Evolutionary conservation across 345 rosid species (phyloP), one percentile per base, ranked within the genome.

Genomic region (Hibiscus syriacus): DNA sequence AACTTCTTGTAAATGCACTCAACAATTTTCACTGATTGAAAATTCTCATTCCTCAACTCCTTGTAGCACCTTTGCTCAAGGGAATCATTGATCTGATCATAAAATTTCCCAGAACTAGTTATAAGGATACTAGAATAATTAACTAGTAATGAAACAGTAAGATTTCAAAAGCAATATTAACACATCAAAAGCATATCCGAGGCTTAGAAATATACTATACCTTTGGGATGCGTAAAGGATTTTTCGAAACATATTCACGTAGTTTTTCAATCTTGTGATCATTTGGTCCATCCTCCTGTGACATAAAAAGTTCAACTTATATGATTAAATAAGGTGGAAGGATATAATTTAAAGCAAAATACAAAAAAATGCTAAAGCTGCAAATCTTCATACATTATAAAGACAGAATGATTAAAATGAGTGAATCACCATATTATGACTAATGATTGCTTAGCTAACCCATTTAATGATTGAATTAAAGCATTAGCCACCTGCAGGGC

Each of bases 1-100:
- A 92, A 78, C 83, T 80, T 92, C 84, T 84, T 84, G 80, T 95
- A 95, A 55, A 95, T 95, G 78, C 92, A 77, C 85, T 90, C 82
- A 74, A 83, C 96, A 60, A 88, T 90, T 80, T 88, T 85, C 41
- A 90, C 90, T 43, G 85, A 81, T 32, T 77, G 85, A 67, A 92
- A 85, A 78, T 92, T 92, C 84, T 89, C 94, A 74, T 80, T 84
- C 79, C 98, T 87, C 79, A 95, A 65, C 77, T 95, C 99, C 85
- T 88, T 95, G 92, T 92, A 95, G 78, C 97, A 95, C 81, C 92
- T 90, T 80, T 95, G 97, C 80, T 95, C 99, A 17, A 95, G 90
- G 61, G 92, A 76, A 68, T 68, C 73, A 50, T 90, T 81, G 72
- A 95, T 95, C 99, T 95, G 94, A 29, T 58, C 71, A 74, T 48